Evolutionary conservation across 305 asterid species (phyloP).

Genomic region (Salvia sclarea): DNA sequence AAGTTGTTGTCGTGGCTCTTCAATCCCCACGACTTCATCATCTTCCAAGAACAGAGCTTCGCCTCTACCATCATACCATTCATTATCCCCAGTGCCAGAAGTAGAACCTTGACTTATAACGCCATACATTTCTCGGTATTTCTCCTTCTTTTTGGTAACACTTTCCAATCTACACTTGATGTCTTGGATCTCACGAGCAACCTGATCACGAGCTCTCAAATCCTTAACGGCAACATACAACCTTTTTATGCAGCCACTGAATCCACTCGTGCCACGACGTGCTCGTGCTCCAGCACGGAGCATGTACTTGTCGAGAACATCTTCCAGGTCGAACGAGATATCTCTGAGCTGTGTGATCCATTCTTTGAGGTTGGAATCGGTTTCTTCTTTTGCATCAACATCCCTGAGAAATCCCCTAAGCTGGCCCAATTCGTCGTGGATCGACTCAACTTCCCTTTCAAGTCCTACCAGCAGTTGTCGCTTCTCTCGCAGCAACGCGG

Average conservation of each 20-base stretch:
- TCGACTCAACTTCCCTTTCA: background rate
- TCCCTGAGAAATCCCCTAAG: background rate
- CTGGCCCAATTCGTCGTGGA: background rate
- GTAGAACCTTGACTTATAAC: background rate
- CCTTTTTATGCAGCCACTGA: background rate
- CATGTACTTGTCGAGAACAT: background rate
- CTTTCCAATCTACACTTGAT: background rate
- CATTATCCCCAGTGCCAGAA: too few relatives aligned
- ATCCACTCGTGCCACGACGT: background rate
- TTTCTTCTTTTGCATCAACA: background rate
- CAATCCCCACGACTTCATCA: constrained; percentile 41
- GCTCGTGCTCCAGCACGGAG: background rate
- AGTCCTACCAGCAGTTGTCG: background rate
- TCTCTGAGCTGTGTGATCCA: background rate
- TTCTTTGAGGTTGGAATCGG: background rate
- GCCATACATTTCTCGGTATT: background rate
- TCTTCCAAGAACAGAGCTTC: background rate
- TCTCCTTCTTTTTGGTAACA: background rate
- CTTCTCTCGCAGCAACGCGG: background rate
- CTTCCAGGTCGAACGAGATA: background rate
- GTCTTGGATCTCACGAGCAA: background rate
- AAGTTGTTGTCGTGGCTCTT: constrained; percentile 33
- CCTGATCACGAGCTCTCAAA: background rate
- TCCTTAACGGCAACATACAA: background rate
- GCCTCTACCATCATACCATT: background rate